Evolutionary conservation across 495 filamentous ascomycete species (phyloP), one percentile per base, ranked within the genome.

Genomic region (Annulohypoxylon maeteangense): DNA sequence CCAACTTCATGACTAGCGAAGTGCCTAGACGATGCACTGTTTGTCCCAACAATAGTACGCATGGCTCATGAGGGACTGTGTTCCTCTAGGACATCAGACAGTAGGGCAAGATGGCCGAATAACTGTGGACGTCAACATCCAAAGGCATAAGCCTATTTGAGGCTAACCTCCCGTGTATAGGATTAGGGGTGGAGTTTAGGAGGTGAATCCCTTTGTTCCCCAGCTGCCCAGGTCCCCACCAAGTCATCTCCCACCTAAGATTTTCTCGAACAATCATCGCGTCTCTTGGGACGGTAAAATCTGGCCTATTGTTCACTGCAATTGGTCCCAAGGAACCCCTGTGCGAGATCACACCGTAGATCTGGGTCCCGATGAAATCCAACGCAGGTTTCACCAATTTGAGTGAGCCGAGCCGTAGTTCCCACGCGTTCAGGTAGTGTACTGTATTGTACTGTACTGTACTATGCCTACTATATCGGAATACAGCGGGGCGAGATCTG

Each of bases 41-140:
- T 57, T 66, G 54, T 18, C 42, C 45, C 31, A n/a, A 12, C 42
- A 45, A 50, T 31, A 50, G 22, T 47, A 56, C 57, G 40, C 20
- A 31, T 36, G 54, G 31, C 40, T 55, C 18, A 27, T 38, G 38
- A 34, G 1, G 27, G 50, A 27, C 7, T 38, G 38, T 23, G 18
- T 14, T 44, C 18, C 11, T 34, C 16, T 12, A 59, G 20, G 5
- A 47, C 10, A 67, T 40, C 20, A 20, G 42, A 55, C 22, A 3
- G 7, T 14, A 32, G 20, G 12, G 32, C 23, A 29, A n/a, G 8
- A 42, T 53, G 12, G 51, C 31, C 29, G 11, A 29, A 62, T 25
- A 20, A 62, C 12, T 57, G 20, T 25, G 20, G 34, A 25, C 34
- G 51, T 34, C 7, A 27, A 20, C 14, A 36, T 7, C 5, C 27